These are phyloP conservation scores for Paraglomus brasilianum DNA, from an alignment of 192 early-diverging fungal genomes.

Conservation along the genomic window DNA sequence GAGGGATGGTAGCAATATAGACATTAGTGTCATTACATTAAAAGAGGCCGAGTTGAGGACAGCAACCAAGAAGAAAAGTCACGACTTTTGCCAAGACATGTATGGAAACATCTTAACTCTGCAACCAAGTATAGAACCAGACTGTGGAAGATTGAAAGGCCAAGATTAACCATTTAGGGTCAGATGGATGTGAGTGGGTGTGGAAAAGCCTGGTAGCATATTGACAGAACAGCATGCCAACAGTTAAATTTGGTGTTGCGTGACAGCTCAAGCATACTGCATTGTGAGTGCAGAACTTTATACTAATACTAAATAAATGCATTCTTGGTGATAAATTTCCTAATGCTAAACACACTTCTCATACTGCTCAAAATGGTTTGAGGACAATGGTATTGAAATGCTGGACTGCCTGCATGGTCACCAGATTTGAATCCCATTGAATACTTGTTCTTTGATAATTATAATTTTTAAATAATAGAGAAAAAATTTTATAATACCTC, in stretches of 20 bases:
- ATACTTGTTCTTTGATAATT: too few species aligned
- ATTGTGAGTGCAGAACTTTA: constrained; percentile 26
- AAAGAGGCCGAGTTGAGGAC: too few species aligned
- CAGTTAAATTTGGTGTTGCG: constrained; percentile 38
- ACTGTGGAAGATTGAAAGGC: constrained; percentile 41
- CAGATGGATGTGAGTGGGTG: constrained; percentile 36
- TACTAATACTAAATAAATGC: too few species aligned
- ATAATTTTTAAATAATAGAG: too few species aligned
- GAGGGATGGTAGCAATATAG: too few species aligned
- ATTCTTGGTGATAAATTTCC: constrained; percentile 27
- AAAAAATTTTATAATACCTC: too few species aligned
- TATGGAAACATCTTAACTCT: constrained; percentile 13
- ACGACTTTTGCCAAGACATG: constrained; percentile 2
- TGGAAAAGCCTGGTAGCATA: constrained; percentile 17
- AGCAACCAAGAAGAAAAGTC: too few species aligned
- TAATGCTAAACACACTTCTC: constrained; percentile 1
- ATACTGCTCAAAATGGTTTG: constrained; percentile 9
- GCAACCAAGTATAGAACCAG: constrained; percentile 35
- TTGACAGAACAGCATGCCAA: constrained; percentile 26
- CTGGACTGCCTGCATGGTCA: constrained; percentile 28
- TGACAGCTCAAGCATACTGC: constrained; percentile 30
- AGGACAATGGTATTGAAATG: constrained; percentile 8
- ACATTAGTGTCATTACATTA: too few species aligned
- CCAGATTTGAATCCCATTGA: constrained; percentile 32
- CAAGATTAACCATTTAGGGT: constrained; percentile 41